Conservation (phyloP, 2,329 filamentous ascomycete species). For the Trichoderma citrinoviride region DNA sequence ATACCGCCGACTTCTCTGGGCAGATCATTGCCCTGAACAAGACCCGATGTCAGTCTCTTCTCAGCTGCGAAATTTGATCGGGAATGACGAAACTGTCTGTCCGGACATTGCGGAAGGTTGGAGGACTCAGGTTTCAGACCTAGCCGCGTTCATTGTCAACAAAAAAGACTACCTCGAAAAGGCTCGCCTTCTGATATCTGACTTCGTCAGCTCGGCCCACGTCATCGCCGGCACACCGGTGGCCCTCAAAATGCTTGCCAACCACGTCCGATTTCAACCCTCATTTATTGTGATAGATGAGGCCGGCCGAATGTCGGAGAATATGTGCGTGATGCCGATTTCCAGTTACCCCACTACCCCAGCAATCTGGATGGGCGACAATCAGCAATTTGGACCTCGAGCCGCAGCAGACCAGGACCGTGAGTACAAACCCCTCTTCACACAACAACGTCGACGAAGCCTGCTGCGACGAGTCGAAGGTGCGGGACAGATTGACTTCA, state of each 20-base stretch:
- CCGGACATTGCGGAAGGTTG: no score
- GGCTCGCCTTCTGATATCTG: background rate
- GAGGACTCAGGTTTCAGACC: background rate
- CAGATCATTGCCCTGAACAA: no score
- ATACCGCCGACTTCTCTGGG: no score
- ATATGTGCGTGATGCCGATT: background rate
- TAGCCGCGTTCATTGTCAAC: background rate
- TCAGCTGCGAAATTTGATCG: no score
- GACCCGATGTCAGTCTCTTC: no score
- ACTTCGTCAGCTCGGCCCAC: background rate
- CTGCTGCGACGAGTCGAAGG: background rate
- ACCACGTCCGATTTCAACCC: background rate
- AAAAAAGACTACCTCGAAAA: background rate
- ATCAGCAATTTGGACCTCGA: background rate
- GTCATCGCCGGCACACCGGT: background rate
- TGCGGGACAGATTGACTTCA: background rate
- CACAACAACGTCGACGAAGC: background rate
- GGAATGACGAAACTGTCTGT: no score
- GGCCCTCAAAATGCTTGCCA: background rate
- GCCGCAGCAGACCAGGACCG: background rate
- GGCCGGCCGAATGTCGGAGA: background rate
- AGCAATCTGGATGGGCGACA: background rate
- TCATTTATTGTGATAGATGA: background rate
- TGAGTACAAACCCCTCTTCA: background rate
- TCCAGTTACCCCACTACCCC: background rate